Evolutionary conservation across 2,329 filamentous ascomycete genomes (phyloP).

Genomic region (Hymenoscyphus linearis): DNA sequence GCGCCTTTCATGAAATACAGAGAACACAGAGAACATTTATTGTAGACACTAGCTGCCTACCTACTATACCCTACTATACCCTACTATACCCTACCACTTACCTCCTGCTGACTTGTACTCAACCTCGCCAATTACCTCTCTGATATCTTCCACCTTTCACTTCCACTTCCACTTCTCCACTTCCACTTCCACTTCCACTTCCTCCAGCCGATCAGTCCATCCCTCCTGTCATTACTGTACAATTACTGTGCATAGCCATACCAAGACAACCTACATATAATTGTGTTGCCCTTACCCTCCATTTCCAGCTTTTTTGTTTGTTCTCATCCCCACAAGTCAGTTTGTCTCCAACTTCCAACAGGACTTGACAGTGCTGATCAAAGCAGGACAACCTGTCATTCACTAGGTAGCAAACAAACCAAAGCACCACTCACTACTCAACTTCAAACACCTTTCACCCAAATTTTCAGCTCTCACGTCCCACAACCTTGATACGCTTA

Average conservation of each 20-base stretch:
- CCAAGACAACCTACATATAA: slow-evolving; percentile 6
- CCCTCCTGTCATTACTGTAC: slow-evolving; percentile 5
- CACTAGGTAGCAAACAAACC: slow-evolving; percentile 9
- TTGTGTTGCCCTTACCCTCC: too few species aligned
- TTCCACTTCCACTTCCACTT: background rate
- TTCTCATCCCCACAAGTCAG: slow-evolving; percentile 3
- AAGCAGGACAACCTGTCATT: background rate
- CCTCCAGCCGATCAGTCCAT: background rate
- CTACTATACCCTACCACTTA: slow-evolving; percentile 2
- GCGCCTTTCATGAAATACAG: background rate
- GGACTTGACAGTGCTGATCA: slow-evolving; percentile 2
- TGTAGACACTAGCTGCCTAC: too few species aligned
- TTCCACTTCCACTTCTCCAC: background rate
- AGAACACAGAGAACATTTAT: too few species aligned
- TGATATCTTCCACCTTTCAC: too few species aligned
- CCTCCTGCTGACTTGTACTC: slow-evolving; percentile 17
- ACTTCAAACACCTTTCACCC: background rate
- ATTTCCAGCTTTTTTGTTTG: slow-evolving; percentile 12
- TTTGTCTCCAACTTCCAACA: slow-evolving; percentile 4
- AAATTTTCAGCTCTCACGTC: background rate
- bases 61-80: background rate
- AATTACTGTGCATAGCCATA: slow-evolving; percentile 14
- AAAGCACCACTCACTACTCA: background rate
- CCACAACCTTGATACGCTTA: slow-evolving; percentile 9
- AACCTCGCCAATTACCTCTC: slow-evolving; percentile 5